Base-by-base conservation (phyloP, 1,139 yeast species). In the Blastobotrys niveus region DNA sequence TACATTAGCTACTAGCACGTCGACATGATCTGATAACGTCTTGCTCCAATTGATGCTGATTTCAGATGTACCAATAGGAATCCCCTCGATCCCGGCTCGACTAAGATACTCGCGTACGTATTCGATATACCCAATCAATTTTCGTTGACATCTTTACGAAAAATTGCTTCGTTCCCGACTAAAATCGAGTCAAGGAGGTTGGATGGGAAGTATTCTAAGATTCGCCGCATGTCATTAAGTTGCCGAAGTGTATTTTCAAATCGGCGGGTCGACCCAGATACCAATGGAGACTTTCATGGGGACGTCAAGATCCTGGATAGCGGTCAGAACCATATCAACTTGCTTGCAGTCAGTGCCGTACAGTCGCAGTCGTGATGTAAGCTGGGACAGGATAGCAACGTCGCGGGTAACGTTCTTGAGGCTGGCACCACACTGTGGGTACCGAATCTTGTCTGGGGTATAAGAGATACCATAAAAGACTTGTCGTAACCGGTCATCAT, bases 271-370 rank as follows among this genome's bases (percentile, higher is more conserved):
- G 34, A 80, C 74, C 84, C 84, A 79, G 2, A 82, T 74, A 0
- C 88, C 88, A 57, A 81, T 59, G 0, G 84, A 65, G 24, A 82
- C 58, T 0, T 80, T 74, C 71, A 81, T 69, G 51, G 79, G 72
- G 34, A 80, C 59, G 19, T 72, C 65, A 45, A 79, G 61, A 5
- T 68, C 67, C 39, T 66, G 62, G 14, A 82, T 76, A 0, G 85
- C 75, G 15, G 74, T 73, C 39, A 82, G 60, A 15, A 80, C 73
- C 34, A 63, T 60, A 18, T 70, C 74, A 1, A 74, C 72, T 56
- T 80, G 87, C 35, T 71, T 62, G 53, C 89, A 82, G 49, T 79
- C 84, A 50, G 79, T 74, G 0, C 85, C 83, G 54, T 77, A 79
- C 5, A 77, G 71, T 51, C 82, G 67, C 10, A 82, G 59, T 50